phyloP scores from a whole-genome alignment of 2,329 filamentous ascomycete genomes.

The Meredithiella fracta region DNA sequence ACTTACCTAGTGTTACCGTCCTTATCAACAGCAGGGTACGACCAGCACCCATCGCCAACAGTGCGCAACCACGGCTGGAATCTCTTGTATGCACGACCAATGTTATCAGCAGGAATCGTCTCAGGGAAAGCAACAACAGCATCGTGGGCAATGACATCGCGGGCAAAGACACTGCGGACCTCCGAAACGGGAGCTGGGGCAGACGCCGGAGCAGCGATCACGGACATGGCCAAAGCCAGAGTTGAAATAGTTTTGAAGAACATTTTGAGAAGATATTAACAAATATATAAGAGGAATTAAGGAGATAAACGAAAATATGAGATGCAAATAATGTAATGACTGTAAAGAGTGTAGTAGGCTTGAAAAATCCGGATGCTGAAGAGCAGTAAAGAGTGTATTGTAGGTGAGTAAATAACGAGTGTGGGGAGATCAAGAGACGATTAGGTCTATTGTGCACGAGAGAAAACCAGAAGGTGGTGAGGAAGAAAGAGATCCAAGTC shows the following conservation, averaged over 20 bases:
- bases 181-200: neutral
- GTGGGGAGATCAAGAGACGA: neutral
- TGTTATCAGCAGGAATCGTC: slow-evolving; percentile 19
- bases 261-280: slow-evolving; percentile 3
- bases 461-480: slow-evolving; percentile 5
- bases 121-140: slow-evolving; percentile 22
- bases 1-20: slow-evolving; percentile 38
- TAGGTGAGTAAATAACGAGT: neutral
- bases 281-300: neutral
- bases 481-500: slow-evolving; percentile 1
- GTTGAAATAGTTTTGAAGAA: slow-evolving; percentile 8
- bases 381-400: neutral
- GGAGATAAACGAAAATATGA: neutral
- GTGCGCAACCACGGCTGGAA: slow-evolving; percentile 22
- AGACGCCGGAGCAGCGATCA: slow-evolving; percentile 6
- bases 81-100: slow-evolving; percentile 21
- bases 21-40: slow-evolving; percentile 44
- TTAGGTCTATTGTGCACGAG: neutral
- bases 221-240: slow-evolving; percentile 5
- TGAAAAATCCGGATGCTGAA: neutral
- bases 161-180: slow-evolving; percentile 18
- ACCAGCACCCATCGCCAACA: slow-evolving; percentile 43
- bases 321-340: neutral
- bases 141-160: slow-evolving; percentile 20
- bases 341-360: slow-evolving; percentile 2